Percentiles rank a stretch among this genome's conserved stretches.
Conservation (phyloP, 306 rosid species). For the Fragaria vesca region DNA sequence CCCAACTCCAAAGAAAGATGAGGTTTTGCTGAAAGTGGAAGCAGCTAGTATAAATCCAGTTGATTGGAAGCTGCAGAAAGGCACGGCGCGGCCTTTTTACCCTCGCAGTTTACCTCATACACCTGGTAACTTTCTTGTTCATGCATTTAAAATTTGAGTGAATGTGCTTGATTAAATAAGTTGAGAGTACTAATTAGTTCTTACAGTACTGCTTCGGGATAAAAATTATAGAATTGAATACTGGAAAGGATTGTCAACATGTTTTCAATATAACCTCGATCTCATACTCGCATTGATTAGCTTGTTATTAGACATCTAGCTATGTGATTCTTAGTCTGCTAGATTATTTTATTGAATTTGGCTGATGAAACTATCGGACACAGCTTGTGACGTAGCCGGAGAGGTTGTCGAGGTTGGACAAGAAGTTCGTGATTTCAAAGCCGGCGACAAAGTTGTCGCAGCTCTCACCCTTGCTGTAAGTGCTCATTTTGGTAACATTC, state of each 20-base stretch:
- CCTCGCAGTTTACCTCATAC: slow-evolving; percentile 54
- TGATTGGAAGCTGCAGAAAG: slow-evolving; percentile 79
- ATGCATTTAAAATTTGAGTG: neutral
- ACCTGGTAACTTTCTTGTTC: slow-evolving; percentile 46
- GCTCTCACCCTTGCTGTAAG: slow-evolving; percentile 36
- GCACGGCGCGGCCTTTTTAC: slow-evolving; percentile 31
- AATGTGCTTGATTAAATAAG: neutral
- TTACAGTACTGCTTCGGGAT: too few relatives aligned
- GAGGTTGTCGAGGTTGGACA: slow-evolving; percentile 58
- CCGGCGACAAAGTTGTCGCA: slow-evolving; percentile 69
- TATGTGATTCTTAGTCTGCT: neutral
- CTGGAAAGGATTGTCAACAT: neutral
- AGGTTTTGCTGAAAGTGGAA: slow-evolving; percentile 60
- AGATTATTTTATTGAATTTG: neutral
- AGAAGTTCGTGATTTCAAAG: slow-evolving; percentile 51
- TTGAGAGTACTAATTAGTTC: too few relatives aligned
- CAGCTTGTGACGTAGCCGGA: slow-evolving; percentile 73
- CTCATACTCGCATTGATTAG: neutral
- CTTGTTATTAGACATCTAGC: neutral
- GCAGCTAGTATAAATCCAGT: slow-evolving; percentile 60
- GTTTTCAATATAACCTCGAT: neutral
- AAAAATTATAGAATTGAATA: neutral
- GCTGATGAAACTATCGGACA: slow-evolving; percentile 11
- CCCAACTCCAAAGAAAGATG: slow-evolving; percentile 49
- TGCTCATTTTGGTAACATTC: neutral